phyloP scores from a whole-genome alignment of 228 moss, liverwort and hornwort genomes.

The Sphagnum fallax region DNA sequence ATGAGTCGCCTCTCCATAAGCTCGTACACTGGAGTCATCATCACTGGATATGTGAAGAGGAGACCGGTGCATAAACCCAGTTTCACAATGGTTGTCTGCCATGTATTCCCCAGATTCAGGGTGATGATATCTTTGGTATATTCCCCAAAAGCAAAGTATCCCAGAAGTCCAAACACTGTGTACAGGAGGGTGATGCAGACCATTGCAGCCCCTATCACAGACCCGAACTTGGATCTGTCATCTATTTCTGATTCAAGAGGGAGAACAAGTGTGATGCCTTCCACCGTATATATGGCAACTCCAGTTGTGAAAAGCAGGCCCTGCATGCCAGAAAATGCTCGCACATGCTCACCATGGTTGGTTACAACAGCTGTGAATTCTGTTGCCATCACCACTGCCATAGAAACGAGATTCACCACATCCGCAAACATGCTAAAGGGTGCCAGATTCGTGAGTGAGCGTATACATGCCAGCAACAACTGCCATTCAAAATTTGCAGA shows the following conservation, averaged over 20 bases:
- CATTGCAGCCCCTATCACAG: slow-evolving; percentile 65
- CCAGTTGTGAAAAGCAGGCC: slow-evolving; percentile 69
- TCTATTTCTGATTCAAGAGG: slow-evolving; percentile 69
- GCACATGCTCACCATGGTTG: slow-evolving; percentile 33
- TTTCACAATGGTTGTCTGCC: slow-evolving; percentile 69
- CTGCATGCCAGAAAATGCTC: slow-evolving; percentile 54
- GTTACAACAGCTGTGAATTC: slow-evolving; percentile 44
- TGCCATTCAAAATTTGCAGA: slow-evolving; percentile 11
- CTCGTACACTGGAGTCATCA: slow-evolving; percentile 98
- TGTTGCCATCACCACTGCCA: slow-evolving; percentile 71
- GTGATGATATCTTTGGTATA: slow-evolving; percentile 78
- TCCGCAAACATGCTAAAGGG: slow-evolving; percentile 89
- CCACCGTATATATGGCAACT: slow-evolving; percentile 82
- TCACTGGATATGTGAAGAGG: slow-evolving; percentile 87
- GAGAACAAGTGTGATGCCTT: slow-evolving; percentile 82
- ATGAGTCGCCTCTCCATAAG: slow-evolving; percentile 64
- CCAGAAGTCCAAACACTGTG: slow-evolving; percentile 53
- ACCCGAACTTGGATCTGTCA: slow-evolving; percentile 68
- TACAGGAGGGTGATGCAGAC: slow-evolving; percentile 56
- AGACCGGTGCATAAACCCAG: slow-evolving; percentile 68
- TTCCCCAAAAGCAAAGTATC: slow-evolving; percentile 84
- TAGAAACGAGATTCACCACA: slow-evolving; percentile 56
- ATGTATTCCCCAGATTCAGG: slow-evolving; percentile 67
- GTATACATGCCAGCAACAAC: slow-evolving; percentile 66
- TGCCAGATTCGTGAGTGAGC: slow-evolving; percentile 74